Base-by-base conservation (phyloP, 2,329 filamentous ascomycete genomes). In the Whalleya microplaca region DNA sequence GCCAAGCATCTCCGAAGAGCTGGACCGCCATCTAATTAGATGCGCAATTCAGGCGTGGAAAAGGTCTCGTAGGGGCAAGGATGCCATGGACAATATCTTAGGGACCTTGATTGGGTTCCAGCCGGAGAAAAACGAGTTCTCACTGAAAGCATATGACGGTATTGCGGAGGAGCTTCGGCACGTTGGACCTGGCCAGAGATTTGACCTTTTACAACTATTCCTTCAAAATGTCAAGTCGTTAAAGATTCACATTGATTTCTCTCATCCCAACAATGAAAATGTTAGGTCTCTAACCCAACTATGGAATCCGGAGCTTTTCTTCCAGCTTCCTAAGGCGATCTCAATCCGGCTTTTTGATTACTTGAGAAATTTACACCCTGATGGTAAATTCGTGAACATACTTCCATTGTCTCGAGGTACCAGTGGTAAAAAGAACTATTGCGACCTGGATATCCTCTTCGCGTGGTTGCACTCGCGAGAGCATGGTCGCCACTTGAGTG, bases 11-110 rank as follows among this genome's bases (percentile, higher is more conserved):
- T 37, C 19, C 2, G 18, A 42, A 2, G 20, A 3, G 2, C n/a
- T 52, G 7, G 27, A 45, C n/a, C 12, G 43, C 20, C 2, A 40
- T 6, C 43, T 53, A 1, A 41, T 56, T 16, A 27, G 20, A 1
- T 41, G 44, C 12, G 55, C 58, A 2, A 48, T 61, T 18, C 41
- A 41, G 21, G 61, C 55, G 20, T 61, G 55, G 58, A 48, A 27
- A 12, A 21, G 37, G 19, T 46, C 50, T 47, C 27, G 32, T 9
- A 12, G 45, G 19, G 29, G n/a, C 12, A 32, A 21, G 20, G 45
- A 46, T 7, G 3, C 2, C 2, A 27, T 61, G 14, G 29, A 51
- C 20, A 29, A 21, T 2, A n/a, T 42, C 14, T 21, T 63, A 19
- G 37, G 10, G 4, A 41, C 7, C 9, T 51, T 58, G 19, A 3